These are phyloP conservation scores for Candida parachauliodes DNA, from an alignment of 805 yeast species.

Conservation along the genomic window DNA sequence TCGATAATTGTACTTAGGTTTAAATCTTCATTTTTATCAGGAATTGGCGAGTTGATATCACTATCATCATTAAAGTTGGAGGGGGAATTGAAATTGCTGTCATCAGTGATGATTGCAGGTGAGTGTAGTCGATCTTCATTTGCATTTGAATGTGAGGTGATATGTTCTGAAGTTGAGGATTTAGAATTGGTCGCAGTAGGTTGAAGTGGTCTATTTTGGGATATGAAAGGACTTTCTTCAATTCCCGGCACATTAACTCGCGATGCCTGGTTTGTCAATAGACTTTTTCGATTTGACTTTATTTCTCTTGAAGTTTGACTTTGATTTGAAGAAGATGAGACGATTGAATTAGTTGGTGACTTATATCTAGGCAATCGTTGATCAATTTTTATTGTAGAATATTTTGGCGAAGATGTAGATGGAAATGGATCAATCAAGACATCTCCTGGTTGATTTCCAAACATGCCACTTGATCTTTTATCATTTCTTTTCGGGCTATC, in stretches of 20 bases:
- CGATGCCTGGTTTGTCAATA: background rate
- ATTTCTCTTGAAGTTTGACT: background rate
- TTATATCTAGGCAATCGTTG: no score
- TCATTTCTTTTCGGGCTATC: background rate
- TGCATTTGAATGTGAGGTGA: no score
- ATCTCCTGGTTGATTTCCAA: constrained; percentile 54
- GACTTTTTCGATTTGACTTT: background rate
- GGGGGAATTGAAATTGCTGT: background rate
- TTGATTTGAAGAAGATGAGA: background rate
- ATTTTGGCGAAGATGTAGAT: background rate
- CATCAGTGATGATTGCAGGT: background rate
- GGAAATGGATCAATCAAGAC: constrained; percentile 26
- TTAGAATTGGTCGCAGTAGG: no score
- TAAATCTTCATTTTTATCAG: no score
- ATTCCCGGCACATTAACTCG: background rate
- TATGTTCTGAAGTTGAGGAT: no score
- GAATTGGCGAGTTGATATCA: background rate
- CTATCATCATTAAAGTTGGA: no score
- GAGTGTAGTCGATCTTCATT: no score
- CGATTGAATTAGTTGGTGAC: background rate
- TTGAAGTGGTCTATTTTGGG: no score
- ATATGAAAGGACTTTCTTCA: no score
- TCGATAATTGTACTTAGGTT: no score
- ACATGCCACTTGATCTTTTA: constrained; percentile 26
- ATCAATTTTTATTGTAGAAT: no score